phyloP scores from a whole-genome alignment of 1,139 yeast genomes.

The Citeromyces hawaiiensis region DNA sequence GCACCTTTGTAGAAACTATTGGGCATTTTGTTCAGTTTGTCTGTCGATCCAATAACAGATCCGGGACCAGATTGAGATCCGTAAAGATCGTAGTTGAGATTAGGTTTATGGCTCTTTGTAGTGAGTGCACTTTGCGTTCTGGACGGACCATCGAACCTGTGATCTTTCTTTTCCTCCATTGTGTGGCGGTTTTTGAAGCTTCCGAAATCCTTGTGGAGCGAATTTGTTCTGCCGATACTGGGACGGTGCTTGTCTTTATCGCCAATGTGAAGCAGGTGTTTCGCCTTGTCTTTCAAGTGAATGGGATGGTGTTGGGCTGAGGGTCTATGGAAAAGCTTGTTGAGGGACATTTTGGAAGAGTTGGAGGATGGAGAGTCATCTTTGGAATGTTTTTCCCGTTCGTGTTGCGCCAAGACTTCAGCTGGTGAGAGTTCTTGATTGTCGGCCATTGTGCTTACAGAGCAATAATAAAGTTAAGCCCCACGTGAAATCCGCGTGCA shows the following conservation, averaged over 20 bases:
- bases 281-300: neutral
- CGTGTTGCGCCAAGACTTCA: neutral
- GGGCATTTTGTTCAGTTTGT: neutral
- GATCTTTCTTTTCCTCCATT: neutral
- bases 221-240: neutral
- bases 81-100: neutral
- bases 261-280: constrained; percentile 1
- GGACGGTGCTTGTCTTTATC: neutral
- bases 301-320: neutral
- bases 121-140: neutral
- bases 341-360: neutral
- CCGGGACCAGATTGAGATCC: neutral
- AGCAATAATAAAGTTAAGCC: neutral
- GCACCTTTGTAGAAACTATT: neutral
- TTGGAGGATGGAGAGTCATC: neutral
- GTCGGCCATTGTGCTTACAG: neutral
- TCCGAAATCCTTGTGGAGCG: neutral
- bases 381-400: neutral
- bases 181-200: neutral
- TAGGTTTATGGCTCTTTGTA: neutral
- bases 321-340: neutral
- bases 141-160: neutral
- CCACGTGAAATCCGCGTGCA: neutral
- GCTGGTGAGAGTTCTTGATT: neutral
- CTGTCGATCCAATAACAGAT: neutral